These are phyloP conservation scores for Scalesia atractyloides DNA, from an alignment of 129 eudicot genomes.

Conservation along the genomic window DNA sequence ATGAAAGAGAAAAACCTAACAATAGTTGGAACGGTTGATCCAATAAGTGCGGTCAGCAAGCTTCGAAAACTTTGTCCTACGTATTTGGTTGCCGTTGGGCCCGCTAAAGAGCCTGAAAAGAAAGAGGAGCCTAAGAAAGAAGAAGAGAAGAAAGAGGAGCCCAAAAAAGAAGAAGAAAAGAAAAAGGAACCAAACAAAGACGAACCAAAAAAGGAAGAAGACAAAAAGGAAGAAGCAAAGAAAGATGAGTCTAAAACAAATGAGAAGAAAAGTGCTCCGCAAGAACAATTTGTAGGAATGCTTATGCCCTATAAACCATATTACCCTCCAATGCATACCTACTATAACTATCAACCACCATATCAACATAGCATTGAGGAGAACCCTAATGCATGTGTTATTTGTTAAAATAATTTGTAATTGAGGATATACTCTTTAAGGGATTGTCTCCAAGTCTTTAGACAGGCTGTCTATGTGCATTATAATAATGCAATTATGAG, in stretches of 20 bases:
- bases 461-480: slow-evolving; percentile 24
- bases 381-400: slow-evolving; percentile 82
- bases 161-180: slow-evolving; percentile 47
- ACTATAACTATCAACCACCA: slow-evolving; percentile 54
- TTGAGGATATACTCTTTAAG: slow-evolving; percentile 24
- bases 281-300: slow-evolving; percentile 53
- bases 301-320: slow-evolving; percentile 72
- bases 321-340: slow-evolving; percentile 67
- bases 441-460: slow-evolving; percentile 26
- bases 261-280: slow-evolving; percentile 47
- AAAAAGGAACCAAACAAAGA: slow-evolving; percentile 57
- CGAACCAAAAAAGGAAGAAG: slow-evolving; percentile 58
- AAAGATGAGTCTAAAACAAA: slow-evolving; percentile 62
- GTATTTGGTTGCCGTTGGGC: slow-evolving; percentile 68
- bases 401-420: slow-evolving; percentile 35
- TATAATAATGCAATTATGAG: slow-evolving; percentile 21
- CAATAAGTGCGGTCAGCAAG: slow-evolving; percentile 68
- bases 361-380: slow-evolving; percentile 83
- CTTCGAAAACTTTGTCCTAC: slow-evolving; percentile 82
- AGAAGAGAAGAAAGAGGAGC: slow-evolving; percentile 54
- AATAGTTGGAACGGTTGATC: slow-evolving; percentile 83
- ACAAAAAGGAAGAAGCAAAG: slow-evolving; percentile 41
- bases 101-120: slow-evolving; percentile 91
- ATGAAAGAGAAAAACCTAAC: slow-evolving; percentile 76
- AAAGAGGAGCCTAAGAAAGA: slow-evolving; percentile 68